Conservation (phyloP, 2,329 filamentous ascomycete genomes). For the Ophiostoma sp. region DNA sequence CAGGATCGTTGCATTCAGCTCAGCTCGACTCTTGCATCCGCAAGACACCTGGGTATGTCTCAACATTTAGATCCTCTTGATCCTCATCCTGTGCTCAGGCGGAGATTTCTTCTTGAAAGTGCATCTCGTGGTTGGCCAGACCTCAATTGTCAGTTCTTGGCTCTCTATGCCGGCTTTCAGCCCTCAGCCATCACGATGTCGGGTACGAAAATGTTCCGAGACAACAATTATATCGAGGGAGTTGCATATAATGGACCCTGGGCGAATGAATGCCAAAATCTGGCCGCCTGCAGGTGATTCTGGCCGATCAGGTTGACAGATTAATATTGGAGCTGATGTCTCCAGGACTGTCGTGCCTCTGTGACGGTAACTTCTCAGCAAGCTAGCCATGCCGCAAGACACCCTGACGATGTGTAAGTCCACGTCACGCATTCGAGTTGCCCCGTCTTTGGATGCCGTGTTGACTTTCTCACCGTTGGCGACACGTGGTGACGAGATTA, state of each 20-base stretch:
- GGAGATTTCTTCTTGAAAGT: neutral
- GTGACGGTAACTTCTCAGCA: too few species aligned
- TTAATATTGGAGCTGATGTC: too few species aligned
- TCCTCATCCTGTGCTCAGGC: neutral
- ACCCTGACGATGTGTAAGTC: too few species aligned
- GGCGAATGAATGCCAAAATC: neutral
- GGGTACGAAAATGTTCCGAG: conserved; percentile 1
- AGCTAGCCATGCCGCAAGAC: too few species aligned
- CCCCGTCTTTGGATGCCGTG: neutral
- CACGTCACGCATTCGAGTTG: neutral
- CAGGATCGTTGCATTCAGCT: neutral
- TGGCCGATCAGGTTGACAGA: too few species aligned
- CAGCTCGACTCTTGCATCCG: neutral
- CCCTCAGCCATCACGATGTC: neutral
- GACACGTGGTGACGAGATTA: too few species aligned
- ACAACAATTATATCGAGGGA: neutral
- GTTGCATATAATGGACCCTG: neutral
- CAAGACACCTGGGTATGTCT: neutral
- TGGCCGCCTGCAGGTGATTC: neutral
- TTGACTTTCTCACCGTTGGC: neutral
- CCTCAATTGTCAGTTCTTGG: neutral
- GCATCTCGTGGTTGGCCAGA: neutral
- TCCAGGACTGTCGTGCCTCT: too few species aligned
- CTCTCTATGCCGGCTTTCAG: neutral
- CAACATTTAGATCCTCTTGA: neutral